Evolutionary conservation across 2,329 filamentous ascomycete genomes (phyloP).

Genomic region (Hypoxylon sp.): DNA sequence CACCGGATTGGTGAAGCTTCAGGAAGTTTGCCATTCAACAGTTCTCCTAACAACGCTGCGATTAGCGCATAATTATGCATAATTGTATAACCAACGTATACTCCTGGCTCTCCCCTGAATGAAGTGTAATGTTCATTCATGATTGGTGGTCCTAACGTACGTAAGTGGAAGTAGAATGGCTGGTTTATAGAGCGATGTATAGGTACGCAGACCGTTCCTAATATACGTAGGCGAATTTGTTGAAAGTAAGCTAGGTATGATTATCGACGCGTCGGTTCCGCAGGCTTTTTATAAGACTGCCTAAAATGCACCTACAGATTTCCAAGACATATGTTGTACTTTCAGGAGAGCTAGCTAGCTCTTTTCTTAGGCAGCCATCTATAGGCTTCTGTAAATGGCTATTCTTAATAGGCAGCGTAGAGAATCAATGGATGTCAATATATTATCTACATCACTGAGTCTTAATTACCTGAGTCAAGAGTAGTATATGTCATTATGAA

Average conservation of each 20-base stretch:
- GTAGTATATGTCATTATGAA: background rate
- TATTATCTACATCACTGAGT: background rate
- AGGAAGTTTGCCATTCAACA: slow-evolving; percentile 19
- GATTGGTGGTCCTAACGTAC: background rate
- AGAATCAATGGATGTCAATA: background rate
- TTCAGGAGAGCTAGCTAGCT: background rate
- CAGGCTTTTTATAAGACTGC: background rate
- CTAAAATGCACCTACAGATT: background rate
- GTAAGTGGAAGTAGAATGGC: too few relatives aligned
- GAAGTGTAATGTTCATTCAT: background rate
- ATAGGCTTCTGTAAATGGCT: background rate
- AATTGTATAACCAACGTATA: background rate
- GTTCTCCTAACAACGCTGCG: background rate
- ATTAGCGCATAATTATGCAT: slow-evolving; percentile 22
- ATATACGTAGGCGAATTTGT: too few relatives aligned
- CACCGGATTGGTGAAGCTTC: slow-evolving; percentile 32
- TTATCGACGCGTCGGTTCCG: too few relatives aligned
- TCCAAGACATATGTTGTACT: background rate
- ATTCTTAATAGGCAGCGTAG: background rate
- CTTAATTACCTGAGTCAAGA: background rate
- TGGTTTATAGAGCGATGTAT: too few relatives aligned
- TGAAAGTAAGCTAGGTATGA: too few relatives aligned
- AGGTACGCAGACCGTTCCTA: too few relatives aligned
- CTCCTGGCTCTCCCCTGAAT: background rate
- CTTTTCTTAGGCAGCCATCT: background rate